phyloP scores from a whole-genome alignment of 2,329 filamentous ascomycete species.

The Pestalotiopsis sp. region DNA sequence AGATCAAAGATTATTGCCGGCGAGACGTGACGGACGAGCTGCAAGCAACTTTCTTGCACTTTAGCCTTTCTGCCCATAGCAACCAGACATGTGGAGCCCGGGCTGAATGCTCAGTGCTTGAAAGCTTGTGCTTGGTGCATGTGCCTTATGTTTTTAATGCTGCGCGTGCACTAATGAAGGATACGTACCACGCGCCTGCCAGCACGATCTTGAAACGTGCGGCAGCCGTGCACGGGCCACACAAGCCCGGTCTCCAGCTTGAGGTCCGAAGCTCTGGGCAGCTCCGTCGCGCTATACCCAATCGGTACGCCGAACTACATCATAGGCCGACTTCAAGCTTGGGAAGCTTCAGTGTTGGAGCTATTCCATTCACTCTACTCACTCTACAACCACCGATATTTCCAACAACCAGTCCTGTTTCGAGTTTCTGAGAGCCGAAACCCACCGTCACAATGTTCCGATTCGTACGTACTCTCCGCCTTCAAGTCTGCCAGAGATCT shows the following conservation, averaged over 20 bases:
- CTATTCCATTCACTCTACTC: neutral
- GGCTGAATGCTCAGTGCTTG: neutral
- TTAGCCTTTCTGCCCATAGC: neutral
- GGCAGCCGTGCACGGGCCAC: neutral
- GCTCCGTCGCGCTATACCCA: neutral
- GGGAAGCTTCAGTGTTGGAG: conserved; percentile 4
- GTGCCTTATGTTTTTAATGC: neutral
- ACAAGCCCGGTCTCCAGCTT: neutral
- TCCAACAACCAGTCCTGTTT: neutral
- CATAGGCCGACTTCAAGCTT: conserved; percentile 7
- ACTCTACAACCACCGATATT: neutral
- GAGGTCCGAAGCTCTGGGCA: neutral
- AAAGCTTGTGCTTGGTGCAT: neutral
- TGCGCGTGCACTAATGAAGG: neutral
- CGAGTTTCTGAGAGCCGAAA: neutral
- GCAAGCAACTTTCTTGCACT: neutral
- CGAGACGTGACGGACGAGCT: neutral
- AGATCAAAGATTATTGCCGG: neutral
- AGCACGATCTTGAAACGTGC: neutral
- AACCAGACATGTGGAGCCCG: neutral
- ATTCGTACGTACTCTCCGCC: conserved; percentile 41
- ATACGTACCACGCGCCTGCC: neutral
- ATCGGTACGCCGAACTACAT: conserved; percentile 10
- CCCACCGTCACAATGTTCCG: conserved; percentile 43
- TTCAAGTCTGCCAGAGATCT: neutral